Percentiles rank a stretch among this genome's conserved stretches.
Evolutionary conservation across 192 early-diverging fungal species (phyloP).

Genomic region (Funneliformis geosporum): DNA sequence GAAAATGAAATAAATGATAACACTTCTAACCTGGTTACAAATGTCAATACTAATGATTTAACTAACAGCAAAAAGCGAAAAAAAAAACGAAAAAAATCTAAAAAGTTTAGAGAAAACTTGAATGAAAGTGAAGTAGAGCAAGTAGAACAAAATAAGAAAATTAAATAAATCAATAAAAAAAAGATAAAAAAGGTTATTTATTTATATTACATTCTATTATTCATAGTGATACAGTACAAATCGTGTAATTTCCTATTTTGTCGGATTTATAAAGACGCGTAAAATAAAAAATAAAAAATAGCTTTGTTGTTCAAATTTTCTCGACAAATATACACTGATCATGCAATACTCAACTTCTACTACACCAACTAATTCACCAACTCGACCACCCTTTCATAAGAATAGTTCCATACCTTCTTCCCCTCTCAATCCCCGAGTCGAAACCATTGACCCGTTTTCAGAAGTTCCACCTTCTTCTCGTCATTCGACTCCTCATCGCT

Average conservation of each 20-base stretch:
- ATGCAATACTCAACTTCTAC: background rate
- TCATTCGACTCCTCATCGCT: background rate
- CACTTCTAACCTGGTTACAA: background rate
- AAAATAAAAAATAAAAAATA: no score
- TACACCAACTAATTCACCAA: background rate
- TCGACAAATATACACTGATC: no score
- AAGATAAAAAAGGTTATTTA: no score
- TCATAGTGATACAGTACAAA: no score
- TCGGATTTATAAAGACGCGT: no score
- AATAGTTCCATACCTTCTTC: background rate
- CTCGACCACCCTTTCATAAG: background rate
- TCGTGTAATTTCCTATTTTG: no score
- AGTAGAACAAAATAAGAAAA: no score
- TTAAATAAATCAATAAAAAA: no score
- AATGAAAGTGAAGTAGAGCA: no score
- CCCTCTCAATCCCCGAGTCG: background rate
- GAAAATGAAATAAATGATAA: slow-evolving; percentile 25
- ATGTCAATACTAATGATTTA: background rate
- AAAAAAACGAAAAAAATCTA: background rate
- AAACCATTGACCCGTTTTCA: background rate
- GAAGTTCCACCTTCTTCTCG: background rate
- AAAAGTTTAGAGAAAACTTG: background rate
- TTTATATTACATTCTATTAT: no score
- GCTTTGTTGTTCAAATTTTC: no score
- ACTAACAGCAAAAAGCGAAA: background rate